Evolutionary conservation across 2,329 filamentous ascomycete genomes (phyloP).

Genomic region (Fusarium succisae): DNA sequence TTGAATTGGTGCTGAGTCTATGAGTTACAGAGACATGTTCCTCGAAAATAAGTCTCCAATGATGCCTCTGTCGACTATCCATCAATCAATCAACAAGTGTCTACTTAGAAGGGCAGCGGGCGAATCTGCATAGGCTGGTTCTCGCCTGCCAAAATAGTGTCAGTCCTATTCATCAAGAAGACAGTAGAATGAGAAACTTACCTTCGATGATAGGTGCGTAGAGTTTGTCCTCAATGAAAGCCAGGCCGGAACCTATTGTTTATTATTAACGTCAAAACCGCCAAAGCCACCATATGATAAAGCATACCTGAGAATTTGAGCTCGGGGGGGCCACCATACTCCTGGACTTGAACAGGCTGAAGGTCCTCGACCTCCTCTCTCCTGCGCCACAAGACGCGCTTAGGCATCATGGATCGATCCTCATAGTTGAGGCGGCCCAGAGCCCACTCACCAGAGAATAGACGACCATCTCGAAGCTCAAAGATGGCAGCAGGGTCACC

Average conservation of each 20-base stretch:
- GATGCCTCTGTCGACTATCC: fast-evolving
- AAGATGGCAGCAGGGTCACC: conserved; percentile 11
- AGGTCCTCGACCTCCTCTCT: fast-evolving
- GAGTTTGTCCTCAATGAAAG: not conserved
- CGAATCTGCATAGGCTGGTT: not conserved
- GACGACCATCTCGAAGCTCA: not conserved
- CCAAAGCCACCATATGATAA: fast-evolving
- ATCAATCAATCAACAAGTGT: no score
- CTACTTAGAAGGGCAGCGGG: not conserved
- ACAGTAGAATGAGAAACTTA: fast-evolving
- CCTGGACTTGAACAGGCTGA: not conserved
- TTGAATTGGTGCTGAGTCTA: not conserved
- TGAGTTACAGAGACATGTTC: not conserved
- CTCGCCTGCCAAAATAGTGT: not conserved
- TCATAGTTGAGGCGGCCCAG: conserved; percentile 1
- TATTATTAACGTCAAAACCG: not conserved
- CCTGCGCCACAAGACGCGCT: not conserved
- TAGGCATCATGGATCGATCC: conserved; percentile 8
- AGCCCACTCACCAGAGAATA: not conserved
- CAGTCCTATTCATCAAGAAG: not conserved
- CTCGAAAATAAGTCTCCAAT: not conserved
- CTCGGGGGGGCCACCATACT: not conserved
- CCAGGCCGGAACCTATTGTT: not conserved
- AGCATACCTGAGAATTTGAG: conserved; percentile 9
- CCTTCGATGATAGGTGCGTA: not conserved